Evolutionary conservation across 2,329 filamentous ascomycete genomes (phyloP), one percentile per base, ranked within the genome.

Genomic region (Pseudocercospora ulei): DNA sequence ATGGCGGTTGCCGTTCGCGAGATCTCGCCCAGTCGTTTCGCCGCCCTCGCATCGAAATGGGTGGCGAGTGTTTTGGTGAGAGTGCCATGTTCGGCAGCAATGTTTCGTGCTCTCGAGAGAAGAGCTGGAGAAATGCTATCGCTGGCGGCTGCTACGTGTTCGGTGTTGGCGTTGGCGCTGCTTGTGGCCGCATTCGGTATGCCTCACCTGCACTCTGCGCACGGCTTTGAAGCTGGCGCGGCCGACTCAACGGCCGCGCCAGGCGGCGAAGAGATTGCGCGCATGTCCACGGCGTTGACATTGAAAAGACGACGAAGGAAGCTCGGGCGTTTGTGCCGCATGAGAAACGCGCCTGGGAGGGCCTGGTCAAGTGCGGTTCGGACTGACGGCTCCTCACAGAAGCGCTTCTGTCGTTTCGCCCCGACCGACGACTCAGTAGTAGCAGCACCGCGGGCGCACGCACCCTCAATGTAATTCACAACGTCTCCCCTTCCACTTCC

Each of bases 1-100:
- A 78, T 54, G 3, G 72, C 70, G 24, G 64, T 60, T 22, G 69
- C 65, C 3, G 75, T 66, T 12, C 65, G 57, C 9, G 67, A 63
- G 35, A 77, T 62, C 50, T 77, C 71, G 25, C 73, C 75, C 18
- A 71, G 55, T 47, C 70, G 69, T 60, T 75, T 78, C 26, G 76
- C 75, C 4, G 67, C 60, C 34, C 63, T 63, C 6, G 68, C 61
- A 47, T 78, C 72, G 50, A 76, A 80, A 31, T 67, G 64, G 44
- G 68, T 62, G 12, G 65, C 64, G 17, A 78, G 65, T 48, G 67
- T 64, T 7, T 67, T 59, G 0, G 67, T 67, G 17, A 78, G 64
- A n/a, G 60, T 57, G 5, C 64, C 60, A 60, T 78, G 72, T 53
- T 79, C 74, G 11, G 62, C 52, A 8, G 71, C 68, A 14, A 79